A percentile compares a stretch with the other conserved stretches of the same genome.
These are phyloP conservation scores for Carex arenaria DNA, from an alignment of 202 grass and related monocot genomes.

Conservation along the genomic window DNA sequence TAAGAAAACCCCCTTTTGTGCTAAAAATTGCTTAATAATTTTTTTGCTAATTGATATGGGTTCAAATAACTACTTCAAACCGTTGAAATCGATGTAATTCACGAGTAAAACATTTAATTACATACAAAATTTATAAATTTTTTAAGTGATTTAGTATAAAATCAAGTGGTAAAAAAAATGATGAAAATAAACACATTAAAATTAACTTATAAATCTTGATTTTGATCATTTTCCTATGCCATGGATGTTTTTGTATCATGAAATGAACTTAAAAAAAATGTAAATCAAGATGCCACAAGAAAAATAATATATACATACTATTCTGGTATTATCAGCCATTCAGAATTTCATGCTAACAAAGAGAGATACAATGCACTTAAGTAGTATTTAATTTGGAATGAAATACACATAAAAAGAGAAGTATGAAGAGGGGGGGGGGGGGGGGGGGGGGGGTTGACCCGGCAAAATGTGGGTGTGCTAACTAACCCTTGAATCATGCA, in stretches of 20 bases:
- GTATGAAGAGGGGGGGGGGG: not conserved
- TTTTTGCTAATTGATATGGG: not conserved
- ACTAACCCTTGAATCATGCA: conserved; percentile 76
- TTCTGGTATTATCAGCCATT: not conserved
- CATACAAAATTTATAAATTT: too few species aligned
- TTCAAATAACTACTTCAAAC: too few species aligned
- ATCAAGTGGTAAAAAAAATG: too few species aligned
- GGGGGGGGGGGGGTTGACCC: conserved; percentile 44
- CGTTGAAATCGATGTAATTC: too few species aligned
- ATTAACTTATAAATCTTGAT: too few species aligned
- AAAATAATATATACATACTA: not conserved
- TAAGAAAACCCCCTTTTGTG: not conserved
- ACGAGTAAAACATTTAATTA: too few species aligned
- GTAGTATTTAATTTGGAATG: not conserved
- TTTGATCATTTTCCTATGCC: not conserved
- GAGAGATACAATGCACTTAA: not conserved
- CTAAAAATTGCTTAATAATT: not conserved
- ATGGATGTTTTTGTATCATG: not conserved
- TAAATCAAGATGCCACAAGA: not conserved
- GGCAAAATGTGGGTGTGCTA: conserved; percentile 74
- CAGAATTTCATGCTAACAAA: not conserved
- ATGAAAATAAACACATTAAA: too few species aligned
- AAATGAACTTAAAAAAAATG: not conserved
- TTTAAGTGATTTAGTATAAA: too few species aligned
- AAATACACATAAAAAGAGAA: not conserved